Percentiles rank a stretch among this genome's conserved stretches.
Evolutionary conservation across 2,329 filamentous ascomycete species (phyloP).

Genomic region (Myriosclerotinia scirpicola): DNA sequence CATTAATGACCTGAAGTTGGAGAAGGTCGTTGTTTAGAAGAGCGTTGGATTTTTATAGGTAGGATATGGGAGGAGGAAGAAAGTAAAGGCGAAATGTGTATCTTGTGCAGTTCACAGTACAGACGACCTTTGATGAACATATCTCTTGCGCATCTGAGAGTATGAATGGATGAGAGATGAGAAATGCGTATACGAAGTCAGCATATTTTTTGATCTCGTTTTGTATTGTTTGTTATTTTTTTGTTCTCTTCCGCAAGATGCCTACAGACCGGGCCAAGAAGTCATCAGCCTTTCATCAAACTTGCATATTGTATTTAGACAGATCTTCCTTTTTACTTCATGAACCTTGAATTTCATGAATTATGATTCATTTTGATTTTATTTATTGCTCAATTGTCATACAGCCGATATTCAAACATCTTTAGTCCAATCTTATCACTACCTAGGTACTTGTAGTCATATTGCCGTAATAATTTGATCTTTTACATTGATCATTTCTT

Average conservation of each 20-base stretch:
- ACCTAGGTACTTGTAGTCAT: too few relatives aligned
- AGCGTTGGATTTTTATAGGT: too few relatives aligned
- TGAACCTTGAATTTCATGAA: not conserved
- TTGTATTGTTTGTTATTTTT: constrained; percentile 15
- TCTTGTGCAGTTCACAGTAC: constrained; percentile 2
- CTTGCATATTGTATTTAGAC: constrained; percentile 21
- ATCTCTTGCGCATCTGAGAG: not conserved
- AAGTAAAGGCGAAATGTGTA: not conserved
- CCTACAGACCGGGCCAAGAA: constrained; percentile 6
- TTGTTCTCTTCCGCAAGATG: constrained; percentile 20
- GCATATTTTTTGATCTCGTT: not conserved
- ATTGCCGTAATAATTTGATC: too few relatives aligned
- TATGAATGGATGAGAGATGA: constrained; percentile 17
- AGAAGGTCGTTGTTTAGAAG: constrained; percentile 45
- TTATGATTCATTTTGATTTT: not conserved
- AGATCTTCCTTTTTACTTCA: constrained; percentile 3
- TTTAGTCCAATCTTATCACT: not conserved
- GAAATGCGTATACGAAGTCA: constrained; percentile 17
- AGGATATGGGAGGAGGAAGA: not conserved
- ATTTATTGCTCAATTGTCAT: not conserved
- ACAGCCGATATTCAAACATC: not conserved
- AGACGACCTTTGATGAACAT: not conserved
- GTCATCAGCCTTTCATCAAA: constrained; percentile 5
- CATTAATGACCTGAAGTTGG: constrained; percentile 78
- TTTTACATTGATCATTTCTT: not conserved